Evolutionary conservation across 2,329 filamentous ascomycete genomes (phyloP).

Genomic region (Coniosporium tulheliwenetii): DNA sequence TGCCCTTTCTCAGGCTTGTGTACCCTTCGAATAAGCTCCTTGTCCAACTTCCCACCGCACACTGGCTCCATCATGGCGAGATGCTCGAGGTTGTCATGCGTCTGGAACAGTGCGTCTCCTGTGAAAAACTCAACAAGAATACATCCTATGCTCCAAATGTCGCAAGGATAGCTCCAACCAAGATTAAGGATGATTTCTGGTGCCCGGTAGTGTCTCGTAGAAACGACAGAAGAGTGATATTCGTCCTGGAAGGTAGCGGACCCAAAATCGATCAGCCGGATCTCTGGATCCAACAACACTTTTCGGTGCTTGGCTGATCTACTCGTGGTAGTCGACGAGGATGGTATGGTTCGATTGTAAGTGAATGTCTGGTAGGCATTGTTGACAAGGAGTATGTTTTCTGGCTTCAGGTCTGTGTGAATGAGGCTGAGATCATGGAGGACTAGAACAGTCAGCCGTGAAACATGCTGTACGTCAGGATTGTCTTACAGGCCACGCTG

Average conservation of each 20-base stretch:
- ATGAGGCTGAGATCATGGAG: constrained; percentile 94
- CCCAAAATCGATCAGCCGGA: constrained; percentile 52
- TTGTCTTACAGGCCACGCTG: constrained; percentile 82
- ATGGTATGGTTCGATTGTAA: constrained; percentile 51
- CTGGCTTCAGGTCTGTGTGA: constrained; percentile 64
- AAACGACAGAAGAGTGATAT: constrained; percentile 53
- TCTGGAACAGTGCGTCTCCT: constrained; percentile 52
- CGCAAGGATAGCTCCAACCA: constrained; percentile 52
- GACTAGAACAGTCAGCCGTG: constrained; percentile 38
- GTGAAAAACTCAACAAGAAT: constrained; percentile 56
- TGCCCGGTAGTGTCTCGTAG: constrained; percentile 49
- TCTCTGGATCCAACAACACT: constrained; percentile 49
- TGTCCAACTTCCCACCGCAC: constrained; percentile 39
- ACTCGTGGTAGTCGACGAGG: constrained; percentile 41
- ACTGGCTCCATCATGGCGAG: constrained; percentile 55
- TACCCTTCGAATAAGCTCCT: constrained; percentile 37
- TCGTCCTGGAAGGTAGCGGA: constrained; percentile 54
- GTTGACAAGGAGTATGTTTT: constrained; percentile 51
- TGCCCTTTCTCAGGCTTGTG: constrained; percentile 26
- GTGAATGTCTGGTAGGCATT: constrained; percentile 53
- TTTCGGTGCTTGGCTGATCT: constrained; percentile 45
- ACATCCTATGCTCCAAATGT: constrained; percentile 56
- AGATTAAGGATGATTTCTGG: constrained; percentile 53
- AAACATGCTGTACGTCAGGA: constrained; percentile 1
- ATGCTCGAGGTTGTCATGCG: constrained; percentile 52